Evolutionary conservation across 352 stramenopile genomes (phyloP), one percentile per base, ranked within the genome.

Genomic region (Pythium pyrilobum): DNA sequence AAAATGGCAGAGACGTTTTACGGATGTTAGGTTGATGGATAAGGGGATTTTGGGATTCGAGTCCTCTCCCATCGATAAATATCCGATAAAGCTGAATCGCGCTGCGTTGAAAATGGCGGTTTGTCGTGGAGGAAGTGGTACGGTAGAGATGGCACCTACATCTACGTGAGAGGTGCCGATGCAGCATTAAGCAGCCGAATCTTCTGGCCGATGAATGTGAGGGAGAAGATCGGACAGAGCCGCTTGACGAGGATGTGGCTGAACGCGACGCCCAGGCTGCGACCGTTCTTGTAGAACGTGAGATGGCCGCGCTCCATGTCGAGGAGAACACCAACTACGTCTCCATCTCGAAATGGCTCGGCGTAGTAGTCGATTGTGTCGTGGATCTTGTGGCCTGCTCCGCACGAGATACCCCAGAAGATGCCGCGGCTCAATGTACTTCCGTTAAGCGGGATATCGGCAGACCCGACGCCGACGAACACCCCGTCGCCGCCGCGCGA

Each of bases 251-350:
- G 66, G 49, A 93, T 77, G 42, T 80, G 69, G 24, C 59, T 64
- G 54, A 87, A 93, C 2, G 82, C 80, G 20, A 89, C 66, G 24
- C 82, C 80, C n/a, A 93, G 74, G 54, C 75, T 81, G 46, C 58
- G 68, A 25, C 81, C 77, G 38, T 93, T 93, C 40, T 84, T 69
- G 63, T 88, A 93, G 46, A 93, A 93, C 37, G 67, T 88, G 37
- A 93, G 52, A 21, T 72, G 66, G 3, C 80, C 72, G 24, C 80
- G 76, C 58, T 89, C 75, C 74, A 87, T 89, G 47, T 93, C 82
- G 8, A 91, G 59, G 43, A 91, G 56, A 36, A 85, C 72, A 10
- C 82, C 82, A 2, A 93, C 71, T 0, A 89, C 64, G 53, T 93
- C 82, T 56, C 80, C 82, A 20, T 91, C 71, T 36, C 74, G 71